These are phyloP conservation scores for Amorphotheca resinae DNA, from an alignment of 495 filamentous ascomycete species.

Conservation along the genomic window DNA sequence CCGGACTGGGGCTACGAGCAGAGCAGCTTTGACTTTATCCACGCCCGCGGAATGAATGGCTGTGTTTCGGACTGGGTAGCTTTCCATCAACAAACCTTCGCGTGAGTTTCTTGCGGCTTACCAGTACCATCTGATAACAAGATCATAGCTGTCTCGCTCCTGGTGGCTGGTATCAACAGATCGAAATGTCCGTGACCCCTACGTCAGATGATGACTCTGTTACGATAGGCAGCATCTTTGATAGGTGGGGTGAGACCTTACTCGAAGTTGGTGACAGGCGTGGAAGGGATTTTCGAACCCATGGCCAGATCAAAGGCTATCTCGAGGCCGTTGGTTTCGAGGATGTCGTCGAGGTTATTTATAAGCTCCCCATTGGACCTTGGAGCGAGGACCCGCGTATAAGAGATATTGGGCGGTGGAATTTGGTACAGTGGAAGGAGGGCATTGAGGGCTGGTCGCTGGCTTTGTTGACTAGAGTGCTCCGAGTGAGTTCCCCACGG, in stretches of 20 bases:
- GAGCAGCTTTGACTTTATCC: conserved; percentile 33
- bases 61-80: conserved; percentile 34
- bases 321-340: conserved; percentile 41
- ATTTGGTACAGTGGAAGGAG: neutral
- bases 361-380: conserved; percentile 30
- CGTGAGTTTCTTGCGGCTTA: neutral
- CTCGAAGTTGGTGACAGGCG: neutral
- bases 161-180: conserved; percentile 23
- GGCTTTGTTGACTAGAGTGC: neutral
- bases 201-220: neutral
- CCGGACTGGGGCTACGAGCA: conserved; percentile 29
- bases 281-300: neutral
- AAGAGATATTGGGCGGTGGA: conserved; percentile 33
- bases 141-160: conserved; percentile 18
- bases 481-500: neutral
- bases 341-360: conserved; percentile 30
- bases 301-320: conserved; percentile 7
- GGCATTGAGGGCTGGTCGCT: neutral
- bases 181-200: neutral
- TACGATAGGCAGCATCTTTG: conserved; percentile 19
- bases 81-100: conserved; percentile 21
- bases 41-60: conserved; percentile 38
- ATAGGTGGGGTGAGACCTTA: conserved; percentile 6
- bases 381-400: conserved; percentile 34
- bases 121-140: too few species aligned